Evolutionary conservation across 805 yeast genomes (phyloP).

Genomic region (Ogataea kodamae): DNA sequence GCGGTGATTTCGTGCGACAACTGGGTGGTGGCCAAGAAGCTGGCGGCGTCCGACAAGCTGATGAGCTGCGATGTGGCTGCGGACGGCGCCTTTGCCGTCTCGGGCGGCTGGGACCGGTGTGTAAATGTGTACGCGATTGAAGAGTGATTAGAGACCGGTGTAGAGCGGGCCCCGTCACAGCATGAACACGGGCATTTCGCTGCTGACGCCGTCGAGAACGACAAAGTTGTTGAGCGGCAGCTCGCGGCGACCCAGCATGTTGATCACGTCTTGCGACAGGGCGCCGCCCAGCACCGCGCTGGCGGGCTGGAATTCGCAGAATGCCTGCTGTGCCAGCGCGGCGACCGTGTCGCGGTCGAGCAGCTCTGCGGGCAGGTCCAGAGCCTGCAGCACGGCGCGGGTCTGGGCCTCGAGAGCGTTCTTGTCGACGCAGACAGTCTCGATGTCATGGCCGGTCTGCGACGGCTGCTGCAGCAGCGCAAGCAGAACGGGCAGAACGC

Average conservation of each 20-base stretch:
- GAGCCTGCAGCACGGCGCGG: slow-evolving; percentile 30
- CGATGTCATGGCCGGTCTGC: slow-evolving; percentile 26
- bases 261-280: slow-evolving; percentile 85
- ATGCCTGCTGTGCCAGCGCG: slow-evolving; percentile 45
- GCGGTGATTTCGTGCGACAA: slow-evolving; percentile 64
- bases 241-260: slow-evolving; percentile 70
- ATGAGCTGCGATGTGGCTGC: slow-evolving; percentile 60
- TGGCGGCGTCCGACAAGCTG: slow-evolving; percentile 64
- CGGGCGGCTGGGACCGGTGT: slow-evolving; percentile 84
- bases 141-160: no score
- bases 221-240: slow-evolving; percentile 79
- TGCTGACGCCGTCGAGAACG: slow-evolving; percentile 66
- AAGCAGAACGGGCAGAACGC: slow-evolving; percentile 55
- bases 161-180: no score
- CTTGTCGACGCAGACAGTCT: slow-evolving; percentile 19
- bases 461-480: slow-evolving; percentile 49
- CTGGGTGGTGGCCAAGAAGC: slow-evolving; percentile 55
- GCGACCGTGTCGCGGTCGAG: slow-evolving; percentile 33
- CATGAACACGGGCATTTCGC: slow-evolving; percentile 74
- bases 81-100: slow-evolving; percentile 43
- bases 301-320: slow-evolving; percentile 72
- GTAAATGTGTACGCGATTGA: slow-evolving; percentile 44
- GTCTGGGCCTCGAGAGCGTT: slow-evolving; percentile 33
- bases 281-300: slow-evolving; percentile 89
- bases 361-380: slow-evolving; percentile 46